Base-by-base conservation (phyloP, 2,329 filamentous ascomycete genomes). In the Fusarium sp. region DNA sequence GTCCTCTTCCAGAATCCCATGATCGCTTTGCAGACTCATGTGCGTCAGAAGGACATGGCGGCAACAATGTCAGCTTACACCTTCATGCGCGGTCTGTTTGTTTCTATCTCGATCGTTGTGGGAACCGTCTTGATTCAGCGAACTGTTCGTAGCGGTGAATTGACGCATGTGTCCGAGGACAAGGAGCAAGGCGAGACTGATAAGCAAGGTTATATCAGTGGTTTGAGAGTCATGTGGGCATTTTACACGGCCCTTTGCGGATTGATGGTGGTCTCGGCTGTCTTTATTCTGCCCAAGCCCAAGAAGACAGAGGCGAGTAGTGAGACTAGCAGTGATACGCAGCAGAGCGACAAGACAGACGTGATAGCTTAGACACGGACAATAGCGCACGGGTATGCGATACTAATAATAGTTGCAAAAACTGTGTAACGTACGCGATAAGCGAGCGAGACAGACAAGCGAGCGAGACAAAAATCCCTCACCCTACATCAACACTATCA, bases 91-190 rank as follows among this genome's bases (percentile, higher is more conserved):
- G 91, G 91, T 67, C 82, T 94, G 2, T 90, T 88, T 11, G 91
- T 89, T 0, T 86, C 89, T 2, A 85, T 90, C 13, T 89, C 88
- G 0, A 86, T 93, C 52, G 91, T 93, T 3, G 83, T 94, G 30
- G 92, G 92, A 38, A 89, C 91, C 13, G 91, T 93, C 29, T 84
- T 94, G 27, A 94, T 94, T 80, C 90, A 93, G 18, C 58, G 72
- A 4, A 65, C 60, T 12, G 58, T 74, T 11, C 59, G 62, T 5
- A 58, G 60, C 13, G 72, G 64, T 5, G 67, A 60, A 18, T 43
- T 74, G 44, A 72, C 71, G 3, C 46, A 67, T 10, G 62, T 66
- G 9, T 63, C 61, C 1, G 40, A 55, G 5, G 51, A 67, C 0
- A 30, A 49, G 22, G 56, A 44, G 6, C 43, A 65, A 7, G 55